Percentiles rank a stretch among this genome's conserved stretches.
Evolutionary conservation across 495 filamentous ascomycete genomes (phyloP).

Genomic region (Bryoglossum gracile): DNA sequence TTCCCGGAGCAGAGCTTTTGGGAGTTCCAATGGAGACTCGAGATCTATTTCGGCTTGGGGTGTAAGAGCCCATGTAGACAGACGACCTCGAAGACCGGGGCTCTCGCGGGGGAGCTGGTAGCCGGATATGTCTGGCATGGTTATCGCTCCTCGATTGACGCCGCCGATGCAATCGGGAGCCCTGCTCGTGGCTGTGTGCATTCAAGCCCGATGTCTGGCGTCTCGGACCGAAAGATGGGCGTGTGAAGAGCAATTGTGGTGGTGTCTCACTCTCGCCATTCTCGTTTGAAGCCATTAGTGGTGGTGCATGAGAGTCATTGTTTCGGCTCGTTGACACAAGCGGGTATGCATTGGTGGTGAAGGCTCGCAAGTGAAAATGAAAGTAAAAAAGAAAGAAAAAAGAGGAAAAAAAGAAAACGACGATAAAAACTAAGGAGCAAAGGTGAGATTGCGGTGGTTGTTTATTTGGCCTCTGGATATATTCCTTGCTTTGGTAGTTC

Average conservation of each 20-base stretch:
- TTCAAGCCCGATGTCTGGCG: slow-evolving; percentile 2
- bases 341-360: too few species aligned
- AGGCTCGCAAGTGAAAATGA: too few species aligned
- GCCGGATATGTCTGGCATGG: slow-evolving; percentile 16
- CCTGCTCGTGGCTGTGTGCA: not conserved
- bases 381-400: too few species aligned
- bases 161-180: slow-evolving; percentile 9
- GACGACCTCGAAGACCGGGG: slow-evolving; percentile 18
- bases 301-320: not conserved
- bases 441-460: too few species aligned
- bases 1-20: slow-evolving; percentile 17
- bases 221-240: slow-evolving; percentile 5
- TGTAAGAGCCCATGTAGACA: slow-evolving; percentile 30
- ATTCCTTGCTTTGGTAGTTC: too few species aligned
- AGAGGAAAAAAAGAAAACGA: too few species aligned
- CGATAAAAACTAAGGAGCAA: too few species aligned
- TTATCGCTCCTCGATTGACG: slow-evolving; percentile 8
- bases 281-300: slow-evolving; percentile 11
- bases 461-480: too few species aligned
- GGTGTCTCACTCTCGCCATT: slow-evolving; percentile 1
- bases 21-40: slow-evolving; percentile 11
- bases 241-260: slow-evolving; percentile 5
- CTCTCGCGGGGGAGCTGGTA: slow-evolving; percentile 6
- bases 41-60: slow-evolving; percentile 8
- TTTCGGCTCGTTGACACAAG: too few species aligned